Evolutionary conservation across 2,329 filamentous ascomycete species (phyloP), one percentile per base, ranked within the genome.

Genomic region (Clathrospora elynae): DNA sequence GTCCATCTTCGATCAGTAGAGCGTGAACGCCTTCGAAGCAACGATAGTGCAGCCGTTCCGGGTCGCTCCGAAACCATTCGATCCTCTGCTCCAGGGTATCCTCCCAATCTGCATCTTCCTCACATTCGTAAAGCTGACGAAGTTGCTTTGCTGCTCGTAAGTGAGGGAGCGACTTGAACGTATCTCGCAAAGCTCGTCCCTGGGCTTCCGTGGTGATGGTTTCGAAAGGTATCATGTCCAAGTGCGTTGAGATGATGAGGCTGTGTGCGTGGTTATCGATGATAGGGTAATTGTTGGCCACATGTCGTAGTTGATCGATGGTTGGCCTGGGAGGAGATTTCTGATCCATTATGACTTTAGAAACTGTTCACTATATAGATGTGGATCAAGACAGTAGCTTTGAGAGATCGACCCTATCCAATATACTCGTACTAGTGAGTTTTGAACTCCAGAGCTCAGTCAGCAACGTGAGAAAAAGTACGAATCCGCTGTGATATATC

Each of bases 1-100:
- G 71, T 0, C 88, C 85, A 67, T 93, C 88, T 55, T 93, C 89
- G n/a, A 95, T 78, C 1, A 95, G 75, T 8, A 92, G 75, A 1
- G 80, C 82, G 64, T 91, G 83, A 18, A 88, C 87, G 1, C 88
- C 88, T 9, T 80, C 70, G 4, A 95, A 76, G 56, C 88, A 93
- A 49, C 75, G 76, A 30, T 72, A 75, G 8, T 81, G 75, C 75
- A 90, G 83, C 2, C 69, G 77, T 4, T 82, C 73, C 57, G 76
- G 25, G 67, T 74, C 53, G 13, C 71, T 67, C 17, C 73, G 62
- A 6, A 81, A 66, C 61, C 73, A 73, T 48, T 75, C 71, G 18
- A 71, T 58, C 35, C 79, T 72, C 40, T 77, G 76, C 23, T 71
- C 66, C 35, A 79, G 70, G 19, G 85, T 73, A 4, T 78, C 76